phyloP scores from a whole-genome alignment of 257 asterid genomes.

The Nicotiana undulata region DNA sequence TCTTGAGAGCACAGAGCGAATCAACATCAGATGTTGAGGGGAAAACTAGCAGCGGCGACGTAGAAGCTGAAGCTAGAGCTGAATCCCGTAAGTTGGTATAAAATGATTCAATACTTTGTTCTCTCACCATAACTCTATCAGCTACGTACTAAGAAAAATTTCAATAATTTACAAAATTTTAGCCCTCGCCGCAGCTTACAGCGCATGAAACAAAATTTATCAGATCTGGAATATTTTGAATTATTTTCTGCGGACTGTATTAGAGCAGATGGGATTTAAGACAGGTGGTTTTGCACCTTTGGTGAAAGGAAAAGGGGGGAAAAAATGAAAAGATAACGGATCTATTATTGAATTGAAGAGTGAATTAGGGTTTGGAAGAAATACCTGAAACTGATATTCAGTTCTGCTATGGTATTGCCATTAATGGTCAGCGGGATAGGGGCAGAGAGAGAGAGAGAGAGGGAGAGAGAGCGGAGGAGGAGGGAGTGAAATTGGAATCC shows the following conservation, averaged over 20 bases:
- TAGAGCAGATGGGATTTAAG: background rate
- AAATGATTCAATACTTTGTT: constrained; percentile 64
- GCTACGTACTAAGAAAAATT: background rate
- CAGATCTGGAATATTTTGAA: background rate
- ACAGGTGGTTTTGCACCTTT: background rate
- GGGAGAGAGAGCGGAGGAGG: background rate
- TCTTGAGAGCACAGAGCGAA: constrained; percentile 81
- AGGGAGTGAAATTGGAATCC: constrained; percentile 9
- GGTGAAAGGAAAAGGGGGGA: background rate
- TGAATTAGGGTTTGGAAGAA: constrained; percentile 19
- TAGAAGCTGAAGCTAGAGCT: constrained; percentile 57
- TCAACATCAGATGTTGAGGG: constrained; percentile 97
- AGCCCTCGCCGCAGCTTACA: background rate
- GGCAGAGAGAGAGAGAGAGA: background rate
- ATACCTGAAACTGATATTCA: constrained; percentile 15
- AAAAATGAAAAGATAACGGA: background rate
- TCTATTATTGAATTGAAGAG: constrained; percentile 1
- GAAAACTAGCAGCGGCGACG: constrained; percentile 68
- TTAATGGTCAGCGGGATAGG: background rate
- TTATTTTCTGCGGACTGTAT: background rate
- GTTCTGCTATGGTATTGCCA: background rate
- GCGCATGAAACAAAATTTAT: background rate
- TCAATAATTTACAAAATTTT: background rate
- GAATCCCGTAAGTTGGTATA: constrained; percentile 57
- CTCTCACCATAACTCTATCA: constrained; percentile 59